phyloP scores from a whole-genome alignment of 176 grass and related monocot species.

The Dendrocalamus sinicus region DNA sequence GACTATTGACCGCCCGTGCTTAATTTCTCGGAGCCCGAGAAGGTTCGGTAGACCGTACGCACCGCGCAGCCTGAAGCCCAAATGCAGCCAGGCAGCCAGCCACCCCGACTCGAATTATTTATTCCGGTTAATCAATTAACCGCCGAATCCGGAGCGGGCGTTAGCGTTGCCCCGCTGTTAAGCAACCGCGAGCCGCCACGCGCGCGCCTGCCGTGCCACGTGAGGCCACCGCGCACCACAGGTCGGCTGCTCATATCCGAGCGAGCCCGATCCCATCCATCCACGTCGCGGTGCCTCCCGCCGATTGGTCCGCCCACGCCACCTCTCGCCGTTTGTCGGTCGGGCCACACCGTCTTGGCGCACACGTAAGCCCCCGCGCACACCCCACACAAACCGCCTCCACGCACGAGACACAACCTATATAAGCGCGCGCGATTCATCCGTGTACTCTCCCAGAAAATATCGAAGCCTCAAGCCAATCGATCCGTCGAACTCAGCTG shows the following conservation, averaged over 20 bases:
- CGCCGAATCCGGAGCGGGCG: not conserved
- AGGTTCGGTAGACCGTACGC: not conserved
- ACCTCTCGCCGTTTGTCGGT: not conserved
- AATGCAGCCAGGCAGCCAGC: too few relatives aligned
- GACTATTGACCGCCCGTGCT: not conserved
- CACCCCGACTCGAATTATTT: not conserved
- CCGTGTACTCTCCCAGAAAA: not conserved
- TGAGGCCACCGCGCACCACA: constrained; percentile 14
- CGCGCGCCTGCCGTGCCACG: not conserved
- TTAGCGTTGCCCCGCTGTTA: constrained; percentile 32
- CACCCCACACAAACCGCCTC: not conserved
- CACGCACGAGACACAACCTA: not conserved
- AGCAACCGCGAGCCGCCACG: constrained; percentile 44
- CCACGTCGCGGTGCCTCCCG: constrained; percentile 36
- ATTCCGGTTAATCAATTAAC: not conserved
- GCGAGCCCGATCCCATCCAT: not conserved
- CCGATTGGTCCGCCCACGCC: constrained; percentile 12
- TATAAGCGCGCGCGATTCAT: not conserved
- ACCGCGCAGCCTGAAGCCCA: not conserved
- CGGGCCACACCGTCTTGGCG: not conserved
- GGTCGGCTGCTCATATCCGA: not conserved
- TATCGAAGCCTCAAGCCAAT: not conserved
- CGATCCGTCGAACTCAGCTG: not conserved
- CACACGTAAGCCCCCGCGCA: constrained; percentile 18
- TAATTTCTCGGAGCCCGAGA: not conserved